phyloP scores from a whole-genome alignment of 2,329 filamentous ascomycete genomes.

The Nemania sp. region DNA sequence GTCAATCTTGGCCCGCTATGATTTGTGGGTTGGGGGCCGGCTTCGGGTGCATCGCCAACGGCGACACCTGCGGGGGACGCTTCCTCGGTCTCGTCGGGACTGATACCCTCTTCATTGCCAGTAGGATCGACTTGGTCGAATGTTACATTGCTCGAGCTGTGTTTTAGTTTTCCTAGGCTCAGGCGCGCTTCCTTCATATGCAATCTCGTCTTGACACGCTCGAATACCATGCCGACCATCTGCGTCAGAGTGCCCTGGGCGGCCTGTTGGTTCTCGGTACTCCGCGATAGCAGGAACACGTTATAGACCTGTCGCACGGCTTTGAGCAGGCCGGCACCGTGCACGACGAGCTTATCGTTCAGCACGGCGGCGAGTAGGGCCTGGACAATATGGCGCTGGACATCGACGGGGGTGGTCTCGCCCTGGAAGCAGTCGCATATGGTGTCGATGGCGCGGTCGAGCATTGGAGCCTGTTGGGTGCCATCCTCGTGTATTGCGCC shows the following conservation, averaged over 20 bases:
- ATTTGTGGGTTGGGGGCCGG: slow-evolving; percentile 37
- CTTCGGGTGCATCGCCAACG: slow-evolving; percentile 36
- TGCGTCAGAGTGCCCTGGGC: slow-evolving; percentile 96
- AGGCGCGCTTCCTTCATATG: slow-evolving; percentile 83
- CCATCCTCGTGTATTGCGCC: slow-evolving; percentile 51
- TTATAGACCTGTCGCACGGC: slow-evolving; percentile 98
- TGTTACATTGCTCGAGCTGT: slow-evolving; percentile 57
- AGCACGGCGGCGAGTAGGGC: slow-evolving; percentile 92
- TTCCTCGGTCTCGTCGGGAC: slow-evolving; percentile 34
- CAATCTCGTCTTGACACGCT: slow-evolving; percentile 84
- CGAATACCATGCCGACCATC: slow-evolving; percentile 98
- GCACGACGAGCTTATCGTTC: slow-evolving; percentile 98
- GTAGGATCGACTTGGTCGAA: slow-evolving; percentile 53
- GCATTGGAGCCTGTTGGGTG: slow-evolving; percentile 69
- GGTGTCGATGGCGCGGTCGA: slow-evolving; percentile 96
- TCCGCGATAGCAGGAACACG: slow-evolving; percentile 94
- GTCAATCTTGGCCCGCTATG: slow-evolving; percentile 61
- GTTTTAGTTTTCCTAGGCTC: slow-evolving; percentile 57
- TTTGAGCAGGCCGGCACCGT: slow-evolving; percentile 93
- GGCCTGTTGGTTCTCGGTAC: slow-evolving; percentile 92
- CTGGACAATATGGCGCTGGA: slow-evolving; percentile 98
- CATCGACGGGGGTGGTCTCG: slow-evolving; percentile 87
- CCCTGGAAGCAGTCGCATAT: slow-evolving; percentile 99
- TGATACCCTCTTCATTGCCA: slow-evolving; percentile 37
- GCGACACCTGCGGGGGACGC: slow-evolving; percentile 45